These are phyloP conservation scores for Leptodermis oblonga DNA, from an alignment of 257 asterid genomes.

Conservation along the genomic window DNA sequence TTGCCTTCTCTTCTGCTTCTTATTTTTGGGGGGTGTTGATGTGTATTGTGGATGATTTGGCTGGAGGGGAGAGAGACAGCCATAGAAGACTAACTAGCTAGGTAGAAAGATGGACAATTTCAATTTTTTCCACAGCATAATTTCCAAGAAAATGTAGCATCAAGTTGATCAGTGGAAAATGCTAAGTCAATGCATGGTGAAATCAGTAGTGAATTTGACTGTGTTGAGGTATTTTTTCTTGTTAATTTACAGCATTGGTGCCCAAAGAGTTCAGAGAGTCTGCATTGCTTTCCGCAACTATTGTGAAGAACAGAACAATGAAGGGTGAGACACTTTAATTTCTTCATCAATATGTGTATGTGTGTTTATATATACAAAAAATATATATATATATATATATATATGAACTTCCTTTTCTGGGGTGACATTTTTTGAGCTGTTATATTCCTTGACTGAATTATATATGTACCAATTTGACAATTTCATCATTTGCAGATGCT, in stretches of 20 bases:
- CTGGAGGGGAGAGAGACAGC: not conserved
- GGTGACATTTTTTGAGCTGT: no score
- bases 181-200: not conserved
- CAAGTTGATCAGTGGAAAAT: not conserved
- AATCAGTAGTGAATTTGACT: no score
- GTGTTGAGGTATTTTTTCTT: not conserved
- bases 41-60: not conserved
- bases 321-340: constrained; percentile 68
- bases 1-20: no score
- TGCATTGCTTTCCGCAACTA: constrained; percentile 48
- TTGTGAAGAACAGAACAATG: constrained; percentile 66
- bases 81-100: not conserved
- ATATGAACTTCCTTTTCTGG: not conserved
- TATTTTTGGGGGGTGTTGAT: no score
- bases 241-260: constrained; percentile 28
- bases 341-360: not conserved
- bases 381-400: no score
- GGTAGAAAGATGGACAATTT: not conserved
- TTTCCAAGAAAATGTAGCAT: constrained; percentile 1
- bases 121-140: not conserved
- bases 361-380: no score
- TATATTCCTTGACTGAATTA: not conserved
- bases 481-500: constrained; percentile 46
- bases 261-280: constrained; percentile 32
- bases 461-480: not conserved